Evolutionary conservation across 2,329 filamentous ascomycete genomes (phyloP).

Genomic region (Lachnellula arida): DNA sequence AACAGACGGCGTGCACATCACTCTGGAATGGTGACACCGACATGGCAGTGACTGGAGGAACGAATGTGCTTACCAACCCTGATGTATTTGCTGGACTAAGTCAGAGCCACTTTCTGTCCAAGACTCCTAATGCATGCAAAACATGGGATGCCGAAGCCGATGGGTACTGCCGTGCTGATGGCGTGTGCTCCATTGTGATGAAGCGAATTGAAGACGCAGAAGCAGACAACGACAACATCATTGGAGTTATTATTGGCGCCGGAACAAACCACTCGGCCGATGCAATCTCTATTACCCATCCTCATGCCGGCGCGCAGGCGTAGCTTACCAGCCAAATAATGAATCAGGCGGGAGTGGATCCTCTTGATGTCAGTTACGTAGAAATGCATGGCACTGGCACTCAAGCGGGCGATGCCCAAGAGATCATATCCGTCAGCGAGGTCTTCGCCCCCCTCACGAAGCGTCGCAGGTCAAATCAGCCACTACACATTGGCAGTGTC

Average conservation of each 20-base stretch:
- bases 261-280: constrained; percentile 78
- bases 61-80: constrained; percentile 17
- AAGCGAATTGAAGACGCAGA: constrained; percentile 45
- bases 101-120: constrained; percentile 19
- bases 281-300: constrained; percentile 76
- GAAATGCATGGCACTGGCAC: constrained; percentile 88
- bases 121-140: constrained; percentile 45
- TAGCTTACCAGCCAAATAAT: constrained; percentile 64
- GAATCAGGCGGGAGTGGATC: constrained; percentile 66
- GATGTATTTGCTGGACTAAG: constrained; percentile 26
- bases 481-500: constrained; percentile 56
- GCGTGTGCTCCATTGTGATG: constrained; percentile 41
- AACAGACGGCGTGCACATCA: constrained; percentile 15
- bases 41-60: constrained; percentile 19
- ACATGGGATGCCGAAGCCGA: constrained; percentile 42
- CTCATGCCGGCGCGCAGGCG: constrained; percentile 70
- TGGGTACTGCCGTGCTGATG: constrained; percentile 50
- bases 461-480: constrained; percentile 37
- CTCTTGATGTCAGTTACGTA: constrained; percentile 71
- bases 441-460: constrained; percentile 51
- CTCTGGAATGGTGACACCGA: constrained; percentile 18
- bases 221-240: constrained; percentile 44
- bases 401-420: constrained; percentile 73
- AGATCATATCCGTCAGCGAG: constrained; percentile 72
- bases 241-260: constrained; percentile 57